These are phyloP conservation scores for Cytospora schulzeri DNA, from an alignment of 2,329 filamentous ascomycete species.

Conservation along the genomic window DNA sequence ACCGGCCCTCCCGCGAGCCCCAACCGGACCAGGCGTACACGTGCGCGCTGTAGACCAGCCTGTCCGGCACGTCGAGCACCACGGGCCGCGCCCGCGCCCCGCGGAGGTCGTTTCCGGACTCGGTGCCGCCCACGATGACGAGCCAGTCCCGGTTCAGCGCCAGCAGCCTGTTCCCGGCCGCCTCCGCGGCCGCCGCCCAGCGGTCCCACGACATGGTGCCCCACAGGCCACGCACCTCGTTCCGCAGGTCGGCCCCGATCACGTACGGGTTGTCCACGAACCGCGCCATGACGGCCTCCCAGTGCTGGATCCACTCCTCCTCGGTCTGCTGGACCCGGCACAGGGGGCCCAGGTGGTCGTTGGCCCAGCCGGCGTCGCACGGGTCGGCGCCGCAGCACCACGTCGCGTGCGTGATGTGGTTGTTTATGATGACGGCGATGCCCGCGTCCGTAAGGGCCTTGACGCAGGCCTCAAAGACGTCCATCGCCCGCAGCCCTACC, in stretches of 20 bases:
- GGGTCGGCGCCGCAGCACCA: slow-evolving; percentile 72
- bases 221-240: slow-evolving; percentile 70
- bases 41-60: slow-evolving; percentile 68
- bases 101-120: slow-evolving; percentile 66
- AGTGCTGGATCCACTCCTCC: slow-evolving; percentile 66
- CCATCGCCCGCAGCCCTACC: slow-evolving; percentile 57
- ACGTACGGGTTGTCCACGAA: slow-evolving; percentile 62
- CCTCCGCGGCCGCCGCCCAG: slow-evolving; percentile 67
- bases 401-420: slow-evolving; percentile 69
- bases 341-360: slow-evolving; percentile 61
- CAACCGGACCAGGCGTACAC: slow-evolving; percentile 73
- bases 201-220: slow-evolving; percentile 67
- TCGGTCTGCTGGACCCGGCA: slow-evolving; percentile 66
- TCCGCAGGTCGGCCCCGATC: slow-evolving; percentile 67
- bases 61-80: slow-evolving; percentile 54
- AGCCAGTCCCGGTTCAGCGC: slow-evolving; percentile 64
- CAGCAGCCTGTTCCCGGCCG: slow-evolving; percentile 62
- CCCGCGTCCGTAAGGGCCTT: slow-evolving; percentile 62
- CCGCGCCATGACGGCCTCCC: slow-evolving; percentile 64
- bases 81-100: slow-evolving; percentile 59
- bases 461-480: slow-evolving; percentile 62
- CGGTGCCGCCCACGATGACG: slow-evolving; percentile 68
- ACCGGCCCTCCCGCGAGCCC: slow-evolving; percentile 62
- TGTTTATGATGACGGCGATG: slow-evolving; percentile 67
- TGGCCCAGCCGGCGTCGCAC: slow-evolving; percentile 68